Percentiles rank a stretch among this genome's conserved stretches.
Evolutionary conservation across 495 filamentous ascomycete species (phyloP).

Genomic region (Entonaema liquescens): DNA sequence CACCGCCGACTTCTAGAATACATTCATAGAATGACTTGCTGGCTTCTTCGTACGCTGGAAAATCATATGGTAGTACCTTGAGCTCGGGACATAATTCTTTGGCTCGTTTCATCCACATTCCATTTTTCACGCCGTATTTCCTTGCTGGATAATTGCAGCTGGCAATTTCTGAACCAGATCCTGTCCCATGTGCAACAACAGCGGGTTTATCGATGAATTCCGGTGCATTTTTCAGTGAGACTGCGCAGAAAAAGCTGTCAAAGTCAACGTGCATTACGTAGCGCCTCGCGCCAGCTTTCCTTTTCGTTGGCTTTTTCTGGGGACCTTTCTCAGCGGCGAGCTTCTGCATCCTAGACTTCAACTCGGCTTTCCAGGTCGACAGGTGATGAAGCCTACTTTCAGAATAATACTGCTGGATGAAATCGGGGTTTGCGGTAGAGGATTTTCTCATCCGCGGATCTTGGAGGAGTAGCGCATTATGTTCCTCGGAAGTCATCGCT

Average conservation of each 20-base stretch:
- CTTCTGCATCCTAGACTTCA: constrained; percentile 86
- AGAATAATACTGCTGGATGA: constrained; percentile 91
- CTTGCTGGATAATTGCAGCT: constrained; percentile 96
- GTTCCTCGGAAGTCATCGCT: constrained; percentile 83
- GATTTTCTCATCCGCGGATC: constrained; percentile 86
- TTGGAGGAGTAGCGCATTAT: constrained; percentile 81
- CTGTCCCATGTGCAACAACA: constrained; percentile 86
- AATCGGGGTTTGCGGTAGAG: constrained; percentile 87
- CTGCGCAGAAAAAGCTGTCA: constrained; percentile 96
- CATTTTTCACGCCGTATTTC: constrained; percentile 86
- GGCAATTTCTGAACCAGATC: constrained; percentile 90
- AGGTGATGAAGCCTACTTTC: constrained; percentile 94
- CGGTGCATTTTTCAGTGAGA: constrained; percentile 80
- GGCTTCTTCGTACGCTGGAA: constrained; percentile 91
- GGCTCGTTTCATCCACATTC: constrained; percentile 98
- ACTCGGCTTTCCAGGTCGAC: constrained; percentile 92
- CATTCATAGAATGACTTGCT: constrained; percentile 87
- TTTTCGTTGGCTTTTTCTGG: constrained; percentile 48
- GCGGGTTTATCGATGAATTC: constrained; percentile 83
- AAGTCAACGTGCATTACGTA: constrained; percentile 98
- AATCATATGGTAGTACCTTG: constrained; percentile 90
- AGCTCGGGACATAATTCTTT: constrained; percentile 83
- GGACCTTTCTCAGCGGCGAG: constrained; percentile 69
- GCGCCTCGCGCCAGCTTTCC: constrained; percentile 68
- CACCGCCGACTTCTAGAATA: constrained; percentile 78